These are phyloP conservation scores for Lolium perenne DNA, from an alignment of 176 grass and related monocot genomes.

Conservation along the genomic window DNA sequence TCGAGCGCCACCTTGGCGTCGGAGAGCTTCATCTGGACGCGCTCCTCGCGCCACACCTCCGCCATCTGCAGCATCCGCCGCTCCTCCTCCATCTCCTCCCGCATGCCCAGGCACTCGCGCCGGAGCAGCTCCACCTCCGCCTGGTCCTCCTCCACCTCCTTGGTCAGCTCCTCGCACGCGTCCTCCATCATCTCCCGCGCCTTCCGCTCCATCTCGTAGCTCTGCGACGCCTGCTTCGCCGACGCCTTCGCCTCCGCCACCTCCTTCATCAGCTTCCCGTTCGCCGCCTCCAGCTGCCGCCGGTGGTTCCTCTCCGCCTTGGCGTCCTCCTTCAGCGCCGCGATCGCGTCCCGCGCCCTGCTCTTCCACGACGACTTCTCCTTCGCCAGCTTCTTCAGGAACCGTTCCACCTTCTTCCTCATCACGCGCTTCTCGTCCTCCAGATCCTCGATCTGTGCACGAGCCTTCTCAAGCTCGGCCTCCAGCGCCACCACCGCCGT, in stretches of 20 bases:
- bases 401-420: slow-evolving; percentile 38
- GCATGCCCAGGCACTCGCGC: slow-evolving; percentile 48
- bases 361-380: slow-evolving; percentile 58
- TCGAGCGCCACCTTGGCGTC: slow-evolving; percentile 55
- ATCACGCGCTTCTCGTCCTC: slow-evolving; percentile 29
- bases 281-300: slow-evolving; percentile 43
- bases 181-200: slow-evolving; percentile 70
- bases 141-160: slow-evolving; percentile 67
- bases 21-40: slow-evolving; percentile 66
- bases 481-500: not conserved
- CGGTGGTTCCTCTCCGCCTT: slow-evolving; percentile 47
- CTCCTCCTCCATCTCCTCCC: slow-evolving; percentile 69
- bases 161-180: slow-evolving; percentile 59
- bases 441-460: not conserved
- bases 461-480: slow-evolving; percentile 43
- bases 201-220: slow-evolving; percentile 53
- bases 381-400: slow-evolving; percentile 38
- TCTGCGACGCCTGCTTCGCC: slow-evolving; percentile 40
- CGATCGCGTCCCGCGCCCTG: slow-evolving; percentile 19
- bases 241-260: slow-evolving; percentile 17
- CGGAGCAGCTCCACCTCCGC: slow-evolving; percentile 61
- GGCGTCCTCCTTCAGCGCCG: not conserved
- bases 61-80: slow-evolving; percentile 69
- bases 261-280: slow-evolving; percentile 40
- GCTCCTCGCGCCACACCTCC: slow-evolving; percentile 66